Percentiles rank a stretch among this genome's conserved stretches.
Evolutionary conservation across 805 yeast species (phyloP).

Genomic region (Pichia kluyveri): DNA sequence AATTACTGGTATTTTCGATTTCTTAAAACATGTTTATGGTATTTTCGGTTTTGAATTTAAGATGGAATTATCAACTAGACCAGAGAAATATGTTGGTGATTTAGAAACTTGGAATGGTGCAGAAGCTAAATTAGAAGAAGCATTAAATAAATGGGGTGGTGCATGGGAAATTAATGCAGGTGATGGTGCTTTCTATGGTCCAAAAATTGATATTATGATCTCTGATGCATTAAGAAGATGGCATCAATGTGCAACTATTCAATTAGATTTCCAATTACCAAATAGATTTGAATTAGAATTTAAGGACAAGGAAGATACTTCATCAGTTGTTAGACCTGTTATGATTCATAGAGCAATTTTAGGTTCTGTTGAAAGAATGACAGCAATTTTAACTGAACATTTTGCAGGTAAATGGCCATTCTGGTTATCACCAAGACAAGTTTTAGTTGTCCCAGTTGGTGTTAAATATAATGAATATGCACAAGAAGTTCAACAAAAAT

Average conservation of each 20-base stretch:
- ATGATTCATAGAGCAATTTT: slow-evolving; percentile 99
- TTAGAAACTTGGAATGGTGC: slow-evolving; percentile 91
- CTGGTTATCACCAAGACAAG: slow-evolving; percentile 99
- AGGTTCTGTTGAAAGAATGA: slow-evolving; percentile 98
- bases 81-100: slow-evolving; percentile 93
- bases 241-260: slow-evolving; percentile 99
- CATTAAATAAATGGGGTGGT: slow-evolving; percentile 79
- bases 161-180: slow-evolving; percentile 93
- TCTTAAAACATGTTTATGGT: slow-evolving; percentile 79
- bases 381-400: slow-evolving; percentile 96
- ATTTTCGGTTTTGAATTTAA: slow-evolving; percentile 90
- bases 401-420: slow-evolving; percentile 99
- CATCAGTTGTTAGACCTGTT: slow-evolving; percentile 76
- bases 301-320: slow-evolving; percentile 57
- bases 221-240: slow-evolving; percentile 92
- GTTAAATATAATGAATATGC: slow-evolving; percentile 90
- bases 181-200: slow-evolving; percentile 95
- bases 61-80: slow-evolving; percentile 96
- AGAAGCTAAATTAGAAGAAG: slow-evolving; percentile 72
- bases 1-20: slow-evolving; percentile 76
- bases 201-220: slow-evolving; percentile 93
- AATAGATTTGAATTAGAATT: slow-evolving; percentile 84
- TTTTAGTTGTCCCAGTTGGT: slow-evolving; percentile 94
- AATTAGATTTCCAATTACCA: slow-evolving; percentile 97
- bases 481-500: slow-evolving; percentile 58